These are phyloP conservation scores for Globisporangium megalacanthum DNA, from an alignment of 352 stramenopile genomes.

Conservation along the genomic window DNA sequence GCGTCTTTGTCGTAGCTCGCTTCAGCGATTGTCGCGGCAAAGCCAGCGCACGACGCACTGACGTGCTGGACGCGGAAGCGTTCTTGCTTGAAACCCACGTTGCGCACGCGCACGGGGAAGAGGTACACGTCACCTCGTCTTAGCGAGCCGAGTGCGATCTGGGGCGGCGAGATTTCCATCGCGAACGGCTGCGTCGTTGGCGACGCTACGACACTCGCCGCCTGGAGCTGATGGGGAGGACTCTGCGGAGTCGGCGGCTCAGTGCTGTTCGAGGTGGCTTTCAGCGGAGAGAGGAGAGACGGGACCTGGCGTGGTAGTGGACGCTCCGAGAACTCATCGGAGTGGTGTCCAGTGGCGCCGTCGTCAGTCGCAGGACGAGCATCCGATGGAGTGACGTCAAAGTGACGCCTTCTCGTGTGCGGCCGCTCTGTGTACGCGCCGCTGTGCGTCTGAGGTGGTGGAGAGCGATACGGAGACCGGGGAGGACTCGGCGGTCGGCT, in stretches of 20 bases:
- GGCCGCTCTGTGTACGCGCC: conserved; percentile 9
- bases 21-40: conserved; percentile 37
- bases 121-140: conserved; percentile 50
- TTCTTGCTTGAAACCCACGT: conserved; percentile 59
- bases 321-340: not conserved
- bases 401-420: conserved; percentile 7
- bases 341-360: not conserved
- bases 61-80: conserved; percentile 61
- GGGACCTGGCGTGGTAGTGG: too few relatives aligned
- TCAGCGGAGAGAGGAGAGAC: not conserved
- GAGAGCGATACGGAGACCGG: conserved; percentile 20
- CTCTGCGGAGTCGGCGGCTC: not conserved
- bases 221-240: not conserved
- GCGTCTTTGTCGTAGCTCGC: conserved; percentile 54
- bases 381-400: not conserved
- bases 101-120: conserved; percentile 59
- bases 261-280: not conserved
- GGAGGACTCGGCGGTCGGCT: conserved; percentile 21
- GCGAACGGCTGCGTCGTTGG: conserved; percentile 38
- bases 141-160: conserved; percentile 32
- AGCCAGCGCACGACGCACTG: conserved; percentile 27
- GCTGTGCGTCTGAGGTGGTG: not conserved
- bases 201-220: not conserved
- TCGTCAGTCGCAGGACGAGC: conserved; percentile 7
- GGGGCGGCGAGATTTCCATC: conserved; percentile 51